phyloP scores from a whole-genome alignment of 306 rosid genomes.

The Citrullus colocynthis region DNA sequence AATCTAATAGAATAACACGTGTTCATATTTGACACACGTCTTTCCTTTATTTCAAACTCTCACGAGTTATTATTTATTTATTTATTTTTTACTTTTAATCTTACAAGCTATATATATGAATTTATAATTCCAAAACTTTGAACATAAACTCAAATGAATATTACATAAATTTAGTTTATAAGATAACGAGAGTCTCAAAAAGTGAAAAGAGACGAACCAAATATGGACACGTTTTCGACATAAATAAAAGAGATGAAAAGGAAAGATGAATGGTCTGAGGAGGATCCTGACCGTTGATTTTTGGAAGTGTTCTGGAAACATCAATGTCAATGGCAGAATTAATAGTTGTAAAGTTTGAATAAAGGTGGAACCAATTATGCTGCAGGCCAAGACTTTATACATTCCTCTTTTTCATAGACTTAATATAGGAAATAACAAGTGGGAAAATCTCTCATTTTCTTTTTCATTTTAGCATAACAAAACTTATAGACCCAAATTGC shows the following conservation, averaged over 20 bases:
- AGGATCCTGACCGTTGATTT: background rate
- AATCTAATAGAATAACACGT: too few species aligned
- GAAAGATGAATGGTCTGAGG: background rate
- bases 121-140: too few species aligned
- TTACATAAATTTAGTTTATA: too few species aligned
- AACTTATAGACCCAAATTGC: background rate
- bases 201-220: background rate
- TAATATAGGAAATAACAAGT: background rate
- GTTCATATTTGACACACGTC: too few species aligned
- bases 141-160: too few species aligned
- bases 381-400: background rate
- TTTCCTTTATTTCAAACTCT: too few species aligned
- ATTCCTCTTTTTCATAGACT: background rate
- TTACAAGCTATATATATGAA: too few species aligned
- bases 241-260: background rate
- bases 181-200: too few species aligned
- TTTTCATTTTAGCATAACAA: too few species aligned
- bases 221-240: background rate
- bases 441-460: background rate
- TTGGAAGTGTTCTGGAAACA: background rate
- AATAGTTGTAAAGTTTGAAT: background rate
- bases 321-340: background rate
- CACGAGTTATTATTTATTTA: too few species aligned
- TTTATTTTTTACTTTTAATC: too few species aligned
- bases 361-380: background rate